A percentile compares a stretch with the other conserved stretches of the same genome.
Conservation (phyloP, 768 basidiomycete species). For the Asterophora lycoperdoides region DNA sequence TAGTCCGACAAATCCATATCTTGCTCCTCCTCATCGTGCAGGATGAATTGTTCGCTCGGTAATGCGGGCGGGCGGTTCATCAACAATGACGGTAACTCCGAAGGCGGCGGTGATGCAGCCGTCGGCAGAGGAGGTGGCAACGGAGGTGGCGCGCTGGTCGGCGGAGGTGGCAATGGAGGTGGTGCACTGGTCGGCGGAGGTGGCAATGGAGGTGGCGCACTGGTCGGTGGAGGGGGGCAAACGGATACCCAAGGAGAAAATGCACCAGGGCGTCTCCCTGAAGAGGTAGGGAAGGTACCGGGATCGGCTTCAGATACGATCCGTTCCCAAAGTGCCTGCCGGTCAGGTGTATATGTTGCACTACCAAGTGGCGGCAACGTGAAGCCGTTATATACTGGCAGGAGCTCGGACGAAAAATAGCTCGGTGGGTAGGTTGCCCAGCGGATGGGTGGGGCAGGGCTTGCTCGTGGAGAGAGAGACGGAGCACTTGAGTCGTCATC, state of each 20-base stretch:
- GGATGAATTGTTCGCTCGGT: neutral
- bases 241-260: neutral
- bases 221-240: constrained; percentile 5
- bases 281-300: constrained; percentile 17
- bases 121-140: no score
- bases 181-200: constrained; percentile 23
- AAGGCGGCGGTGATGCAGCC: constrained; percentile 4
- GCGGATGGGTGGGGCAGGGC: constrained; percentile 24
- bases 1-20: constrained; percentile 35
- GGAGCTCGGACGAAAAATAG: constrained; percentile 53
- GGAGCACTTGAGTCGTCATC: neutral
- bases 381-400: constrained; percentile 47
- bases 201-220: constrained; percentile 31
- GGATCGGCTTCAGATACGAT: constrained; percentile 26
- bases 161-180: constrained; percentile 33
- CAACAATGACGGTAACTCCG: constrained; percentile 31
- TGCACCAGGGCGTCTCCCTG: neutral
- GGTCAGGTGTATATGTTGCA: constrained; percentile 33
- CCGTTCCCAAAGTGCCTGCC: constrained; percentile 36
- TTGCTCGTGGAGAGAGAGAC: constrained; percentile 1
- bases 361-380: constrained; percentile 31
- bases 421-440: constrained; percentile 64
- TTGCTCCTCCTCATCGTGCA: constrained; percentile 10
- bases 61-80: neutral
- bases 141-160: constrained; percentile 11